A percentile compares a stretch with the other conserved stretches of the same genome.
Evolutionary conservation across 1,284 basidiomycete genomes (phyloP).

Genomic region (Naganishia sp.): DNA sequence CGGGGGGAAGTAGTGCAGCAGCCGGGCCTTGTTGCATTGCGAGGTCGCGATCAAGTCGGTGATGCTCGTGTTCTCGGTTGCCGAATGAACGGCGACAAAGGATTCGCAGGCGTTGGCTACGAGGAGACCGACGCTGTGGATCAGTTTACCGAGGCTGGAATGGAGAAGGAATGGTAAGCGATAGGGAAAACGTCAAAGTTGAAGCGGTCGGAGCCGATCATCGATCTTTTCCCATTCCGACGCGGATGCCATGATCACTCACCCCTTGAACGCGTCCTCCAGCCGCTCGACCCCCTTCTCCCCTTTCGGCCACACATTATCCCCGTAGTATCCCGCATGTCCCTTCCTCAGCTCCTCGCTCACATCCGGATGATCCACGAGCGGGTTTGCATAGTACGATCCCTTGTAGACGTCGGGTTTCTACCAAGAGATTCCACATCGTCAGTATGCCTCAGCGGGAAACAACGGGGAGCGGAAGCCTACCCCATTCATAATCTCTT

Average conservation of each 20-base stretch:
- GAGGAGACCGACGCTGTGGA: slow-evolving; percentile 75
- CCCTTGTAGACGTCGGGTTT: slow-evolving; percentile 54
- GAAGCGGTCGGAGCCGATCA: background rate
- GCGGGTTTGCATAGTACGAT: slow-evolving; percentile 87
- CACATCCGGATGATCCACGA: slow-evolving; percentile 66
- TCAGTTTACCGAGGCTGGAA: slow-evolving; percentile 61
- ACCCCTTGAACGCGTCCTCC: slow-evolving; percentile 82
- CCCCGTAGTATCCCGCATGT: slow-evolving; percentile 45
- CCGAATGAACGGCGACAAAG: slow-evolving; percentile 57
- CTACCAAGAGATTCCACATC: background rate
- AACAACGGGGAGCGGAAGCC: slow-evolving; percentile 18
- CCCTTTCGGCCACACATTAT: slow-evolving; percentile 64
- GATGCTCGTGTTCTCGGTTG: slow-evolving; percentile 56
- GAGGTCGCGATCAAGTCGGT: slow-evolving; percentile 47
- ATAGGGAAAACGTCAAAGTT: background rate
- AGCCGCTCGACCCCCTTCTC: slow-evolving; percentile 70
- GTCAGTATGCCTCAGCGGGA: no score
- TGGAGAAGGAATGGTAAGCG: background rate
- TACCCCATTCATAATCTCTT: slow-evolving; percentile 95
- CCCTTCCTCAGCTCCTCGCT: slow-evolving; percentile 57
- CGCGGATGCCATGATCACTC: slow-evolving; percentile 33
- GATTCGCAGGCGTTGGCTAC: slow-evolving; percentile 81
- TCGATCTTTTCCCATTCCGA: no score
- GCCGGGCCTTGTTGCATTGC: slow-evolving; percentile 63
- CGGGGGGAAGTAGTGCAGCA: slow-evolving; percentile 86